Evolutionary conservation across 345 rosid genomes (phyloP), one percentile per base, ranked within the genome.

Genomic region (Linum usitatissimum): DNA sequence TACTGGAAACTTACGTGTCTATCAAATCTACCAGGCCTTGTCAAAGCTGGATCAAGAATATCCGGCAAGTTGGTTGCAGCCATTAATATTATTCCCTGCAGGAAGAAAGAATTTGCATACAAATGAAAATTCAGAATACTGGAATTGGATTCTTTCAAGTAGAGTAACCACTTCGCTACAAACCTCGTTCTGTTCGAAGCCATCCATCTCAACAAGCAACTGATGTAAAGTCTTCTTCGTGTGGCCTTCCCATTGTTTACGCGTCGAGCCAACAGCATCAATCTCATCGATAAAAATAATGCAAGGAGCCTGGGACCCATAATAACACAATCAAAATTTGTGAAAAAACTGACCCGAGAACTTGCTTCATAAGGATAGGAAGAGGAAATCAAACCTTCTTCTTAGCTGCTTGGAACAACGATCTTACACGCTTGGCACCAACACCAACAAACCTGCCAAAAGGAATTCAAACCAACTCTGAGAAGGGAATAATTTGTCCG

Each of bases 201-300:
- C 99, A 82, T 87, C 99, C 99, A 93, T 93, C 76, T 93, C 97
- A 30, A 90, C 99, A 62, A 93, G 99, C 60, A 93, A 72, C 71
- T 93, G 99, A 77, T 93, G 97, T 79, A 93, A 73, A n/a, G 97
- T 93, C 78, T 90, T 93, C 86, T 93, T 93, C 12, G 99, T 90
- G 77, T 93, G 96, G 67, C 97, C 97, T 79, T 93, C 97, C 99
- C 97, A 90, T 77, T 90, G 97, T 71, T 90, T 93, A 70, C 99
- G 77, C 6, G 97, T 90, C 23, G 99, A 90, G 51, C 99, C 99
- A 74, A 93, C 94, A 39, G 96, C 97, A 75, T 93, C 97, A 65
- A 90, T 93, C 79, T 93, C 99, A 76, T 93, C 99, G 68, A 93
- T 93, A 75, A 93, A 93, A 73, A 93, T 82, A 61, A 93, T 93